A percentile compares a stretch with the other conserved stretches of the same genome.
These are phyloP conservation scores for Apiospora rasikravindrae DNA, from an alignment of 2,329 filamentous ascomycete genomes.

Conservation along the genomic window DNA sequence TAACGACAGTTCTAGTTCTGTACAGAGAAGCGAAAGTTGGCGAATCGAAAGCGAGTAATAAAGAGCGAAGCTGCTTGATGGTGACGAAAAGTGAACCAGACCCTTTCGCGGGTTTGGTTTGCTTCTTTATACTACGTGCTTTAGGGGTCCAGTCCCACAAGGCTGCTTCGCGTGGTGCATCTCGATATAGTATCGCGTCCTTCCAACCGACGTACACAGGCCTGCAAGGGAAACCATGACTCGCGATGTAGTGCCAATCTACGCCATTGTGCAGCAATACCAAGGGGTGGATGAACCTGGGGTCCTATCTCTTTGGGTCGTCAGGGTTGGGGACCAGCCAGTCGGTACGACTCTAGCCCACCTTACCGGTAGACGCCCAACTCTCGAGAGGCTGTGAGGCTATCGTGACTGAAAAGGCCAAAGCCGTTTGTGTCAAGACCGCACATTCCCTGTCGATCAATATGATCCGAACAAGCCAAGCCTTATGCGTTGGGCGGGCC, in stretches of 20 bases:
- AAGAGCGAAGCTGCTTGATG: not conserved
- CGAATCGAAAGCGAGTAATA: conserved; percentile 11
- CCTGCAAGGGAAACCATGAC: not conserved
- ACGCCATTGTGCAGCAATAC: not conserved
- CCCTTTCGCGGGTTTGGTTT: not conserved
- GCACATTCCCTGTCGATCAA: not conserved
- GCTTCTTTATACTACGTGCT: not conserved
- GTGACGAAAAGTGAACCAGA: not conserved
- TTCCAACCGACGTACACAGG: not conserved
- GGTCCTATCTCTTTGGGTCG: not conserved
- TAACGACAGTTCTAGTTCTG: not conserved
- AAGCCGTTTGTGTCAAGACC: not conserved
- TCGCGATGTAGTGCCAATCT: not conserved
- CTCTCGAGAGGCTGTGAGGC: not conserved
- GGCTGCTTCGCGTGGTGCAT: not conserved
- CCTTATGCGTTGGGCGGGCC: not conserved
- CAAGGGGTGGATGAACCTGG: not conserved
- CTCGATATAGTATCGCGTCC: not conserved
- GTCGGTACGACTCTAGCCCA: not conserved
- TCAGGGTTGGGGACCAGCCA: not conserved
- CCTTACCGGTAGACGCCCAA: not conserved
- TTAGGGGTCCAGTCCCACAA: not conserved
- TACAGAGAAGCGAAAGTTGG: conserved; percentile 1
- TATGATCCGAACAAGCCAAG: not conserved
- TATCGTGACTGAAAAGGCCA: not conserved